phyloP scores from a whole-genome alignment of 2,329 filamentous ascomycete genomes.

The Pseudocercospora musae region DNA sequence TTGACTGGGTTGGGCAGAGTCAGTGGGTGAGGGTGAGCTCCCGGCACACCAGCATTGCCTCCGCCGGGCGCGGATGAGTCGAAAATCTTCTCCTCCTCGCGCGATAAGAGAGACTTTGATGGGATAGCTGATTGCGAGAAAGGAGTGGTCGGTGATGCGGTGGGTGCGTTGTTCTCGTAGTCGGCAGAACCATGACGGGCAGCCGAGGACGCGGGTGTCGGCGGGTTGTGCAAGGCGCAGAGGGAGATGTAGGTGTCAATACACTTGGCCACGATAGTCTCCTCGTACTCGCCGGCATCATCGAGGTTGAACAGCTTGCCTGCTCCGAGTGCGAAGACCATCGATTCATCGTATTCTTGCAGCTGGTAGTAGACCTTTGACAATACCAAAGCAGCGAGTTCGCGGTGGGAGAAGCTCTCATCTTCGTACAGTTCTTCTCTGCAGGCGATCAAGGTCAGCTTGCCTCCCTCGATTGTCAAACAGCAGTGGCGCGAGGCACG shows the following conservation, averaged over 20 bases:
- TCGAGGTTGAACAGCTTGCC: slow-evolving; percentile 94
- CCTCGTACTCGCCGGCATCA: slow-evolving; percentile 88
- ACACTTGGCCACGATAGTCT: slow-evolving; percentile 97
- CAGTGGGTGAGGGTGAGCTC: slow-evolving; percentile 57
- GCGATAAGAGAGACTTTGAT: slow-evolving; percentile 91
- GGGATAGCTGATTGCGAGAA: slow-evolving; percentile 92
- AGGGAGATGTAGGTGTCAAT: slow-evolving; percentile 95
- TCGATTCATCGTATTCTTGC: slow-evolving; percentile 98
- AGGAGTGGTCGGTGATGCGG: slow-evolving; percentile 80
- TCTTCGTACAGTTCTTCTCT: slow-evolving; percentile 98
- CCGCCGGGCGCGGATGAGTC: slow-evolving; percentile 56
- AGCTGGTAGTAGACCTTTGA: slow-evolving; percentile 99
- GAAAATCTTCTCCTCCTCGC: slow-evolving; percentile 64
- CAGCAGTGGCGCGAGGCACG: neutral
- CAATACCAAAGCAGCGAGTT: slow-evolving; percentile 88
- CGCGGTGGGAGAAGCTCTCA: slow-evolving; percentile 86
- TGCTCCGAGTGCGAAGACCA: slow-evolving; percentile 93
- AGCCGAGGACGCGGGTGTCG: slow-evolving; percentile 34
- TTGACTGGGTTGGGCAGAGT: slow-evolving; percentile 72
- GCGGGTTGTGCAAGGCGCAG: slow-evolving; percentile 58
- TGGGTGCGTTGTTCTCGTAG: slow-evolving; percentile 40
- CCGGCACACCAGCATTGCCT: slow-evolving; percentile 53
- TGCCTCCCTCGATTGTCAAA: neutral
- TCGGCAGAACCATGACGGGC: slow-evolving; percentile 55
- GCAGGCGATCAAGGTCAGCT: slow-evolving; percentile 26